These are phyloP conservation scores for Teunomyces panamensis DNA, from an alignment of 805 yeast genomes.

Conservation along the genomic window DNA sequence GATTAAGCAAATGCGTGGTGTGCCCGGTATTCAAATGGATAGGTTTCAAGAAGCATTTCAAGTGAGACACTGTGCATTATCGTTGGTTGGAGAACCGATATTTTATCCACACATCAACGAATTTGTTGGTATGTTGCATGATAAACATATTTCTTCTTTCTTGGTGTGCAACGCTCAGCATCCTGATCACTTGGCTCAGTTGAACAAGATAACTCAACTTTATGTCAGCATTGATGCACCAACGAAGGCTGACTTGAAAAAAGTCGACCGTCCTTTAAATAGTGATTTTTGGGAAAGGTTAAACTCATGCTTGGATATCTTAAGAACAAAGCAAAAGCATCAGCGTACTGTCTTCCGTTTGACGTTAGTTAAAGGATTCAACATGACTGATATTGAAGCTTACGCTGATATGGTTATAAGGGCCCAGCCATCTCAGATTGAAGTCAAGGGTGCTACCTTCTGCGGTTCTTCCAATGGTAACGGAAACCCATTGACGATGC, in stretches of 20 bases:
- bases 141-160: conserved; percentile 76
- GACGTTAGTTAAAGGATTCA: conserved; percentile 90
- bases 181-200: conserved; percentile 71
- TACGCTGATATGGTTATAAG: conserved; percentile 84
- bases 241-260: conserved; percentile 73
- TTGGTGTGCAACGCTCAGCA: conserved; percentile 96
- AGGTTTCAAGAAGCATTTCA: conserved; percentile 88
- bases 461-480: conserved; percentile 85
- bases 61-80: conserved; percentile 87
- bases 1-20: conserved; percentile 92
- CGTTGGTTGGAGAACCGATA: conserved; percentile 92
- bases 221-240: conserved; percentile 94
- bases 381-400: conserved; percentile 73
- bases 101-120: conserved; percentile 89
- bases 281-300: conserved; percentile 93
- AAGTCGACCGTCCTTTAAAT: conserved; percentile 84
- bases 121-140: conserved; percentile 78
- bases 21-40: conserved; percentile 88
- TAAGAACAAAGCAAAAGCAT: conserved; percentile 67
- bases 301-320: conserved; percentile 73
- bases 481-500: conserved; percentile 91
- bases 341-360: conserved; percentile 90
- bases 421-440: conserved; percentile 84
- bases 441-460: conserved; percentile 92
- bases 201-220: conserved; percentile 80